These are phyloP conservation scores for Erodium maritimum DNA, from an alignment of 345 rosid species.

Conservation along the genomic window DNA sequence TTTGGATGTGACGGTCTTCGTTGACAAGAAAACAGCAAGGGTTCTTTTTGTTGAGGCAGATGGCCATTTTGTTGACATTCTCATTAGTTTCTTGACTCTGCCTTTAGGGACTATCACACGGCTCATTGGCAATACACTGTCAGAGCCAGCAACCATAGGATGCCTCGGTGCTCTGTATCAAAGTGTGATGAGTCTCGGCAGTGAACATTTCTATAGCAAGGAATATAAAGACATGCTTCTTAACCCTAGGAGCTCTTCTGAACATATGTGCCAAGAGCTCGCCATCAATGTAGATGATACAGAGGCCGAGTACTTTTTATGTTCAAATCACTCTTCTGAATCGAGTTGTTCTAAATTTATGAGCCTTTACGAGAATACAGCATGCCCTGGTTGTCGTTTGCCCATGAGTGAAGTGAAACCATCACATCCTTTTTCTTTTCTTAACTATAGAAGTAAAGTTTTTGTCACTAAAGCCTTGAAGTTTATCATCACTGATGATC, in stretches of 20 bases:
- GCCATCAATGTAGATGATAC: conserved; percentile 7
- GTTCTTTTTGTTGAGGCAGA: conserved; percentile 11
- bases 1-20: conserved; percentile 4
- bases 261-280: conserved; percentile 6
- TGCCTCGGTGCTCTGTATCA: conserved; percentile 16
- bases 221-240: conserved; percentile 10
- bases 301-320: conserved; percentile 8
- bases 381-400: conserved; percentile 2
- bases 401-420: neutral
- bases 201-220: conserved; percentile 2
- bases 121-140: conserved; percentile 4
- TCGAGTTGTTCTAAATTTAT: neutral
- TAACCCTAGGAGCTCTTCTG: conserved; percentile 8
- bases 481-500: conserved; percentile 18
- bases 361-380: neutral
- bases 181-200: conserved; percentile 10
- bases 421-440: neutral
- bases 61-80: conserved; percentile 7
- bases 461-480: conserved; percentile 9
- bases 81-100: conserved; percentile 7
- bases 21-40: conserved; percentile 9
- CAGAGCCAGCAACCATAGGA: conserved; percentile 8
- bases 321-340: conserved; percentile 7
- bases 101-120: conserved; percentile 13
- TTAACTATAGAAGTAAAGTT: conserved; percentile 4